Base-by-base conservation (phyloP, 345 rosid genomes). In the Atalantia buxifolia region DNA sequence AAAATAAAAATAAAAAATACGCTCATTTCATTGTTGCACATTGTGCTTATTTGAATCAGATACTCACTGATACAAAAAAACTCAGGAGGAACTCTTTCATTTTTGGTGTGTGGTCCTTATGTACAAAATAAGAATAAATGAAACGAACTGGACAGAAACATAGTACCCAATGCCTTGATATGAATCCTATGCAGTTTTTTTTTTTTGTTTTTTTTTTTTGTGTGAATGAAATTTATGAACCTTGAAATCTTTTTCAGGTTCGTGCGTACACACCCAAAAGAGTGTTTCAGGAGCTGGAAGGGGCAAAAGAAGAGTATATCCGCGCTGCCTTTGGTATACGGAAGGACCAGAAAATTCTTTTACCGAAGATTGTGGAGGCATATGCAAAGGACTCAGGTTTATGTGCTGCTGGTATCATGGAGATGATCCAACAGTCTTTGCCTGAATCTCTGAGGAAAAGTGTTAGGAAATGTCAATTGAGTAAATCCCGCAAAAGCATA, bases 281-380 rank as follows among this genome's bases (percentile, higher is more conserved):
- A 76, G 81, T 96, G 74, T 80, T 80, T 64, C 97, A 92, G 79
- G 99, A 96, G 84, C 91, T 96, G 30, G 92, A 90, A 75, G 84
- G 87, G 48, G 97, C 98, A 4, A 94, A 92, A 88, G 98, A 90
- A 81, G 99, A 94, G 81, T 96, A 91, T 77, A 86, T 94, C 60
- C 89, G 94, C 36, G 94, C 94, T 76, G 90, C 90, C 65, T 83
- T 96, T 63, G 90, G 94, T 9, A 21, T 89, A 21, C 89, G 87
- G 24, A 94, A 90, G 72, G 95, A 92, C 77, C 90, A 88, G 82
- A 96, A 91, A 86, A 85, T 94, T 72, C 84, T 87, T 48, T 78
- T 96, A 36, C 98, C 98, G 4, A 96, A 92, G 93, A 84, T 89
- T 50, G 83, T 96, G 48, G 97, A 94, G 70, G 86, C 92, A 50